phyloP scores from a whole-genome alignment of 371 early-diverging fungal genomes.

The Blyttiomyces sp. region DNA sequence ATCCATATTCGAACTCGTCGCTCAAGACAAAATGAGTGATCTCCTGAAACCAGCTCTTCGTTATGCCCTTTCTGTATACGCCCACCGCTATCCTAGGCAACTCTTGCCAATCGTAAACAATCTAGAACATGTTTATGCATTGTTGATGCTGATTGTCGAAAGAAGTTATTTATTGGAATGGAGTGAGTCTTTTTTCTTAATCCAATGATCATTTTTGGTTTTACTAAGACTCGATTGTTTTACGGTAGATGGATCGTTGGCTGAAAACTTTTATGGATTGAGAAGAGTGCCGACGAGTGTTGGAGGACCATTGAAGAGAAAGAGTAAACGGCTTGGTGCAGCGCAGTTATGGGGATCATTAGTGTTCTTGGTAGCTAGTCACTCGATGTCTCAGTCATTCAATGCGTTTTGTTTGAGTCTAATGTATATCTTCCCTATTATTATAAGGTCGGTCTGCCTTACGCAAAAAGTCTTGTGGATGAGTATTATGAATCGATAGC shows the following conservation, averaged over 20 bases:
- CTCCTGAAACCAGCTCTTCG: conserved; percentile 82
- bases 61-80: conserved; percentile 84
- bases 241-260: conserved; percentile 76
- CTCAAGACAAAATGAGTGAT: conserved; percentile 78
- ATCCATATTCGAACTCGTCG: conserved; percentile 84
- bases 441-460: not conserved
- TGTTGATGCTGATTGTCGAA: conserved; percentile 75
- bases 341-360: not conserved
- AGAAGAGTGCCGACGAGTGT: conserved; percentile 57
- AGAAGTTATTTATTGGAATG: conserved; percentile 76
- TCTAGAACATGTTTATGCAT: conserved; percentile 69
- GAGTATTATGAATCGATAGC: no score
- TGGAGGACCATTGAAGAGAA: not conserved
- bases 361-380: not conserved
- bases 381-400: no score
- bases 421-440: no score
- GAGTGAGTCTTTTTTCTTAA: conserved; percentile 44
- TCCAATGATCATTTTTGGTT: not conserved
- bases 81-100: conserved; percentile 83
- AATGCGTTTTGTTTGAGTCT: no score
- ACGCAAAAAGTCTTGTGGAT: not conserved
- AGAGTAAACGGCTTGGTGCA: not conserved
- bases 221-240: not conserved
- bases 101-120: conserved; percentile 71
- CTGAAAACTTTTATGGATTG: conserved; percentile 90